Base-by-base conservation (phyloP, 805 yeast genomes). In the Priceomyces medius region DNA sequence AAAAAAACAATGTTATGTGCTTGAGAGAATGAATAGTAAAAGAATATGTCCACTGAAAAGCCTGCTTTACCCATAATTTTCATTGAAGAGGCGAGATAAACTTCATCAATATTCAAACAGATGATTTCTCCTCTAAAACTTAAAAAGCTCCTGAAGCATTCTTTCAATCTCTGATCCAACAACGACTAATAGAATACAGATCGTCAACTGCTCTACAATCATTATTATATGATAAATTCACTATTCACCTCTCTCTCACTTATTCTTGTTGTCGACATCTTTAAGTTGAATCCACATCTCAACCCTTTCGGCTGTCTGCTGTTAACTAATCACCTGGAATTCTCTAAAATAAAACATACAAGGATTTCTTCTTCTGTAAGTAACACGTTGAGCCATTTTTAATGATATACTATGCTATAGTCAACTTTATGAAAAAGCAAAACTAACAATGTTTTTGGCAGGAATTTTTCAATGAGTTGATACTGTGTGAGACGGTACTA, bases 291-390 rank as follows among this genome's bases (percentile, higher is more conserved):
- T 10, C 14, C 29, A 26, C 9, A n/a, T 26, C 4, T n/a, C 29
- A 12, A 12, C 29, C 10, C 29, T 26, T 14, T 6, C 14, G 12
- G 14, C 10, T 14, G 29, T 26, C n/a, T 26, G 5, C 5, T 12
- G 29, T 26, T 26, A n/a, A 26, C 14, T 26, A 26, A 26, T 12
- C 5, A 14, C n/a, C 12, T 12, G 5, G 29, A 12, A 10, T 12
- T 26, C 9, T 26, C 29, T 18, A 20, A 37, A 13, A n/a, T 28
- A 12, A 26, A 27, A 37, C 36, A 31, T 27, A 35, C 39, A 90
- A 79, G 97, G 96, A 77, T 89, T 90, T 84, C 96, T 88, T 83
- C 95, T 88, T 85, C 97, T 88, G 87, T 82, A 90, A 63, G 97
- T 89, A 77, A 90, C 95, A 85, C 99, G 91, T 80, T 89, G 96